These are phyloP conservation scores for Phialophora tarda DNA, from an alignment of 2,329 filamentous ascomycete species.

Conservation along the genomic window DNA sequence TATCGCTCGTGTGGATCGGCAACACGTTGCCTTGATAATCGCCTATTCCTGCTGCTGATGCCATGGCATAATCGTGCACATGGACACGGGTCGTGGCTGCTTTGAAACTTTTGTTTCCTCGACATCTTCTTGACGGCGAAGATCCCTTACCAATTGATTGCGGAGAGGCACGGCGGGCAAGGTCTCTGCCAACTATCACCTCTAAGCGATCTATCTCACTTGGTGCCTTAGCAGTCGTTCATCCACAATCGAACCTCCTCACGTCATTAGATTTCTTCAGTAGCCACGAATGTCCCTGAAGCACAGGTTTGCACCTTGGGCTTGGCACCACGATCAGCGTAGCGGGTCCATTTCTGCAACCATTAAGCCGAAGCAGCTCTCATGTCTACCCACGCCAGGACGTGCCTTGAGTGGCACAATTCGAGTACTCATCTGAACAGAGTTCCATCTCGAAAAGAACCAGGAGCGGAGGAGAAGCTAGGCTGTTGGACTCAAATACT, in stretches of 20 bases:
- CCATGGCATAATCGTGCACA: constrained; percentile 1
- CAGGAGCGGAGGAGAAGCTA: too few relatives aligned
- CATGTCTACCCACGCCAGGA: not conserved
- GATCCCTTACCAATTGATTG: not conserved
- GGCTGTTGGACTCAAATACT: not conserved
- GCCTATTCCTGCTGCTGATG: constrained; percentile 1
- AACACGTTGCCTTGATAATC: constrained; percentile 1
- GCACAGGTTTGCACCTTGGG: not conserved
- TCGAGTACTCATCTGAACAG: not conserved
- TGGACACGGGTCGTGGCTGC: not conserved
- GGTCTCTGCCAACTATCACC: not conserved
- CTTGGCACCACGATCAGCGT: not conserved
- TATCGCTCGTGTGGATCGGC: constrained; percentile 8
- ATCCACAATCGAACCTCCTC: not conserved
- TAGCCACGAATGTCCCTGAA: not conserved
- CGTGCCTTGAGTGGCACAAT: not conserved
- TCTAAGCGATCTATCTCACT: too few relatives aligned
- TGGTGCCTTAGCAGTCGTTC: not conserved
- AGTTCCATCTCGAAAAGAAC: too few relatives aligned
- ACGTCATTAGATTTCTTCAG: not conserved
- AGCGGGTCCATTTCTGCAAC: not conserved
- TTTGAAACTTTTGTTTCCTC: not conserved
- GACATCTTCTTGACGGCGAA: not conserved
- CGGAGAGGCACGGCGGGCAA: not conserved
- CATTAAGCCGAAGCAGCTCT: not conserved